These are phyloP conservation scores for Colletotrichum spaethianum DNA, from an alignment of 2,329 filamentous ascomycete genomes.

Conservation along the genomic window DNA sequence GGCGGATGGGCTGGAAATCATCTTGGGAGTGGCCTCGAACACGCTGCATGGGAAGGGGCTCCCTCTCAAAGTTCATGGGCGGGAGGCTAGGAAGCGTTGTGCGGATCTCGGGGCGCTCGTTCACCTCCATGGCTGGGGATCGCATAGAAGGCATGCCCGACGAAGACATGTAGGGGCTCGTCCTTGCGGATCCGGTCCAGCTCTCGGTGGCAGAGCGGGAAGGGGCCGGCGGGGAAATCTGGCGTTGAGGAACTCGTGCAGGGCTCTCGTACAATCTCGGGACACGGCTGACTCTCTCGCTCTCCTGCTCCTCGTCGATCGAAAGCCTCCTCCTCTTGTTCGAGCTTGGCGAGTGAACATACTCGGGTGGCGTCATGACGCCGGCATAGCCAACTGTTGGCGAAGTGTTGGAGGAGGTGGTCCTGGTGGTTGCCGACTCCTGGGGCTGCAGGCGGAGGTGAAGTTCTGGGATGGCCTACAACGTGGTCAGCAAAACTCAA, in stretches of 20 bases:
- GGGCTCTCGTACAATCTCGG: slow-evolving; percentile 62
- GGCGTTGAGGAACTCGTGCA: slow-evolving; percentile 49
- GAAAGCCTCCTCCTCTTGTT: slow-evolving; percentile 64
- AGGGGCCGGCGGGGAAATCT: slow-evolving; percentile 53
- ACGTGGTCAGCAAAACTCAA: slow-evolving; percentile 28
- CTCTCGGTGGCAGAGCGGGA: slow-evolving; percentile 49
- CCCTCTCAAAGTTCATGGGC: slow-evolving; percentile 56
- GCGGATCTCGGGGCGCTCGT: slow-evolving; percentile 54
- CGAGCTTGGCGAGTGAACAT: slow-evolving; percentile 63
- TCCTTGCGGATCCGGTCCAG: slow-evolving; percentile 53
- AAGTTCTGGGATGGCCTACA: slow-evolving; percentile 63
- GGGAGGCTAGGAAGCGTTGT: slow-evolving; percentile 59
- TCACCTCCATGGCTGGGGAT: slow-evolving; percentile 50
- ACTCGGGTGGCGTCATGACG: slow-evolving; percentile 59
- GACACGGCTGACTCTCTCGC: slow-evolving; percentile 58
- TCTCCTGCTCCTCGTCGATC: slow-evolving; percentile 57
- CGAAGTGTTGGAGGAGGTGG: slow-evolving; percentile 52
- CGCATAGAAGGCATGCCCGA: slow-evolving; percentile 49
- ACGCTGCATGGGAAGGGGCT: slow-evolving; percentile 49
- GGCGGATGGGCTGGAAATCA: slow-evolving; percentile 51
- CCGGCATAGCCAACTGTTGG: slow-evolving; percentile 50
- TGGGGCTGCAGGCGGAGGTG: slow-evolving; percentile 52
- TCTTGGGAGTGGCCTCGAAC: slow-evolving; percentile 53
- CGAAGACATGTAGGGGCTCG: slow-evolving; percentile 53
- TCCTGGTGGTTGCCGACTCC: slow-evolving; percentile 49